Percentiles rank a stretch among this genome's conserved stretches.
Evolutionary conservation across 2,329 filamentous ascomycete genomes (phyloP).

Genomic region (Pyrenophora tritici-repentis): DNA sequence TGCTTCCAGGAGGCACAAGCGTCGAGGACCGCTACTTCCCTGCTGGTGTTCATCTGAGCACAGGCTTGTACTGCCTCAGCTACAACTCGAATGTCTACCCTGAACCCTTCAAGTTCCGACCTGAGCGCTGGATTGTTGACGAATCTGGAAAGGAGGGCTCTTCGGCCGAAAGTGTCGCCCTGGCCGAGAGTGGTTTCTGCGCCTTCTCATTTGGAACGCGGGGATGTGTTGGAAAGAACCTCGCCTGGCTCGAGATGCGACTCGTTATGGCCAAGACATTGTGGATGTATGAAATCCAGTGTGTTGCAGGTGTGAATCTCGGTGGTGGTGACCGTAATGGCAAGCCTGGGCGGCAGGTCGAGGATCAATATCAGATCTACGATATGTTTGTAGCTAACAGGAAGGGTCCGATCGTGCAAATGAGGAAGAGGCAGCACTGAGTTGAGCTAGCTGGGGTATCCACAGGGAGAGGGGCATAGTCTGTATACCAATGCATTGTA

Average conservation of each 20-base stretch:
- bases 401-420: constrained; percentile 42
- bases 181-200: constrained; percentile 22
- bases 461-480: no score
- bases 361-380: constrained; percentile 34
- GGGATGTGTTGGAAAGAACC: constrained; percentile 41
- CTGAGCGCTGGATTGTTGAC: constrained; percentile 34
- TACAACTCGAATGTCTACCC: constrained; percentile 23
- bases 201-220: constrained; percentile 35
- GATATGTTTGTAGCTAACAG: constrained; percentile 37
- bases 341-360: constrained; percentile 21
- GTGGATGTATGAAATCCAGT: constrained; percentile 27
- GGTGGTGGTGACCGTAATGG: constrained; percentile 26
- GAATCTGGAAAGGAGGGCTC: constrained; percentile 17
- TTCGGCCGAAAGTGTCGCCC: constrained; percentile 19
- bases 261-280: constrained; percentile 33
- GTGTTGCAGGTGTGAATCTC: constrained; percentile 25
- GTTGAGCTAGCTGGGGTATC: background rate
- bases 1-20: constrained; percentile 26
- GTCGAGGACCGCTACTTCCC: constrained; percentile 28
- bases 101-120: constrained; percentile 30
- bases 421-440: constrained; percentile 12
- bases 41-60: constrained; percentile 20
- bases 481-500: no score
- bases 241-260: constrained; percentile 36
- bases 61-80: constrained; percentile 19